Percentiles rank a stretch among this genome's conserved stretches.
phyloP scores from a whole-genome alignment of 768 basidiomycete species.

The Kwoniella bestiolae region DNA sequence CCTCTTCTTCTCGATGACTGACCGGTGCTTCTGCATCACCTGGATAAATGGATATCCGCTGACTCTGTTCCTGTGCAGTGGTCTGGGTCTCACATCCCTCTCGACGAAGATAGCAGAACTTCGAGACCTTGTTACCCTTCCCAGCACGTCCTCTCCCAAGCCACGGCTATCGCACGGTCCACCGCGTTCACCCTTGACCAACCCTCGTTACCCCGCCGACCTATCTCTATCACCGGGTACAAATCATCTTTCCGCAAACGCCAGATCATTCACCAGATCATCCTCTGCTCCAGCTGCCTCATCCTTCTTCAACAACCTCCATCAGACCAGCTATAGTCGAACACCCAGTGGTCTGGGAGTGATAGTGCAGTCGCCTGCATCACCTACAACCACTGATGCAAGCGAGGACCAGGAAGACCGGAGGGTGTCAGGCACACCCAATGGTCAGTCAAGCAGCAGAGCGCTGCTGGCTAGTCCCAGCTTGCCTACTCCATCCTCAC shows the following conservation, averaged over 20 bases:
- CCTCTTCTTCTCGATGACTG: background rate
- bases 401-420: slow-evolving; percentile 20
- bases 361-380: slow-evolving; percentile 11
- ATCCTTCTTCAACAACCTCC: slow-evolving; percentile 7
- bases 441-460: background rate
- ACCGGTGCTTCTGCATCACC: background rate
- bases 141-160: slow-evolving; percentile 22
- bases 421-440: background rate
- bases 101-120: slow-evolving; percentile 51
- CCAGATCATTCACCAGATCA: slow-evolving; percentile 33
- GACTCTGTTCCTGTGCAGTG: slow-evolving; percentile 23
- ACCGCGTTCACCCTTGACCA: slow-evolving; percentile 16
- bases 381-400: slow-evolving; percentile 31
- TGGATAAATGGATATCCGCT: too few species aligned
- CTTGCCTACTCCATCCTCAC: slow-evolving; percentile 1
- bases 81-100: slow-evolving; percentile 33
- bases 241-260: slow-evolving; percentile 33
- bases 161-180: slow-evolving; percentile 17
- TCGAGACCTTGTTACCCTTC: slow-evolving; percentile 49
- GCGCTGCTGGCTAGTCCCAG: slow-evolving; percentile 21
- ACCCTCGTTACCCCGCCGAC: slow-evolving; percentile 9
- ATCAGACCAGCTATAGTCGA: slow-evolving; percentile 7
- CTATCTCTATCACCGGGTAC: slow-evolving; percentile 31
- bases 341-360: slow-evolving; percentile 29
- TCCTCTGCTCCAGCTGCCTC: slow-evolving; percentile 43